Conservation (phyloP, 1,284 basidiomycete genomes). For the Marasmius tenuissimus region DNA sequence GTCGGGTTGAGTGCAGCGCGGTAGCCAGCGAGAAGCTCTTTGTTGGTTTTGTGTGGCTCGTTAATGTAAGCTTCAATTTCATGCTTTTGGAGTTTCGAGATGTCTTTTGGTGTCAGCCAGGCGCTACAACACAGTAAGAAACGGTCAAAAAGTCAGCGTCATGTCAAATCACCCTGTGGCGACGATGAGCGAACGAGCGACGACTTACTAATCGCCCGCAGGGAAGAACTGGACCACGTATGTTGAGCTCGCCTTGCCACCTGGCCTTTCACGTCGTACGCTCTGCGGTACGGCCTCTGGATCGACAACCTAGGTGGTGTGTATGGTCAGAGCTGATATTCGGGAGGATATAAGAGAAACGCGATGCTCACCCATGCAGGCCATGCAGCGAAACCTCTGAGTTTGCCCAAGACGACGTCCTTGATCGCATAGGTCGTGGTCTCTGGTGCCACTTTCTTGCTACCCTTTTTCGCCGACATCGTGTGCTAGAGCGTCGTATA, state of each 20-base stretch:
- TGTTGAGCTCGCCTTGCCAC: conserved; percentile 67
- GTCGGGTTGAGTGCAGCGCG: conserved; percentile 80
- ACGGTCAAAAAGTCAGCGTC: conserved; percentile 30
- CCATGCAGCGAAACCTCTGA: conserved; percentile 95
- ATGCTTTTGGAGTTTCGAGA: conserved; percentile 74
- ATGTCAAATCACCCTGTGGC: neutral
- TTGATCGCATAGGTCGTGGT: conserved; percentile 39
- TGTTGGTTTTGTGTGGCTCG: conserved; percentile 72
- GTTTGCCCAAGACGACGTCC: conserved; percentile 89
- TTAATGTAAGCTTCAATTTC: conserved; percentile 86
- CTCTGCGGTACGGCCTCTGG: conserved; percentile 58
- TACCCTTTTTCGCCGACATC: neutral
- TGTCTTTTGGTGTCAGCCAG: conserved; percentile 84
- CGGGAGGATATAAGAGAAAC: conserved; percentile 7
- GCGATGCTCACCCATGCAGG: conserved; percentile 73
- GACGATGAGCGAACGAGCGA: neutral
- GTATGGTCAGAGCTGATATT: conserved; percentile 11
- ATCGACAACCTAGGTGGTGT: conserved; percentile 65
- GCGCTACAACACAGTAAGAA: conserved; percentile 41
- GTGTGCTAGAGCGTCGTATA: neutral
- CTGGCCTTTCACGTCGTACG: conserved; percentile 71
- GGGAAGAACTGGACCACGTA: conserved; percentile 90
- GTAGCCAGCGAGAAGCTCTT: conserved; percentile 81
- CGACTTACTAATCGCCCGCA: conserved; percentile 79
- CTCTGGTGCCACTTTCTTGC: neutral